Percentiles rank a stretch among this genome's conserved stretches.
phyloP scores from a whole-genome alignment of 2,329 filamentous ascomycete genomes.

The Fusarium neocosmosporiellum region DNA sequence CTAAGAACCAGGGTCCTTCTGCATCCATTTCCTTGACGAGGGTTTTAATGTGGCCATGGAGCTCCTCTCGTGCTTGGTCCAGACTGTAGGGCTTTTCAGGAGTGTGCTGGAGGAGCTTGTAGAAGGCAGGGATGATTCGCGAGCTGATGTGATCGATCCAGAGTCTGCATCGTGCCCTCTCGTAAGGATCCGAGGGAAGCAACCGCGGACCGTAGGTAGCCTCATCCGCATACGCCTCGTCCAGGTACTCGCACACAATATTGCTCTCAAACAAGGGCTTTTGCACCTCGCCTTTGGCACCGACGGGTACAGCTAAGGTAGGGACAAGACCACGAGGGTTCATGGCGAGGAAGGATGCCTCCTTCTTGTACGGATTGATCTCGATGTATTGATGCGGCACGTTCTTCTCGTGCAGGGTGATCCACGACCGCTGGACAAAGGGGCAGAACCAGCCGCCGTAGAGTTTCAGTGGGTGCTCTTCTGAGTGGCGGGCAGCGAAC shows the following conservation, averaged over 20 bases:
- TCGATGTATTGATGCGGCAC: slow-evolving; percentile 81
- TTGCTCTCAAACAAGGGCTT: slow-evolving; percentile 79
- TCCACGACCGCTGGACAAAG: slow-evolving; percentile 78
- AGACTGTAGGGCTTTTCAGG: slow-evolving; percentile 60
- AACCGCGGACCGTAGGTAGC: slow-evolving; percentile 58
- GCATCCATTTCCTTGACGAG: slow-evolving; percentile 72
- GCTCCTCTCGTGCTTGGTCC: slow-evolving; percentile 66
- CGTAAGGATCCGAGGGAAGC: slow-evolving; percentile 71
- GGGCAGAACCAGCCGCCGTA: slow-evolving; percentile 82
- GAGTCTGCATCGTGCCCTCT: slow-evolving; percentile 72
- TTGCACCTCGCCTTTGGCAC: slow-evolving; percentile 43
- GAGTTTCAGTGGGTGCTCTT: slow-evolving; percentile 68
- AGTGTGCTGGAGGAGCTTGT: slow-evolving; percentile 70
- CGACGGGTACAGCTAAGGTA: slow-evolving; percentile 66
- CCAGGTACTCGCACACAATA: slow-evolving; percentile 80
- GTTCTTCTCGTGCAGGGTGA: slow-evolving; percentile 77
- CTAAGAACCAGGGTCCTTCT: slow-evolving; percentile 72
- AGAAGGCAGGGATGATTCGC: slow-evolving; percentile 76
- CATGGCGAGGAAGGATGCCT: slow-evolving; percentile 72
- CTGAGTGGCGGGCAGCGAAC: slow-evolving; percentile 58
- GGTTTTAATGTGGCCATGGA: slow-evolving; percentile 68
- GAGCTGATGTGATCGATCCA: slow-evolving; percentile 80
- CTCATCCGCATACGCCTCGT: slow-evolving; percentile 72
- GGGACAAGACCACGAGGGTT: slow-evolving; percentile 83
- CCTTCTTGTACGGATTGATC: slow-evolving; percentile 83